phyloP scores from a whole-genome alignment of 2,329 filamentous ascomycete genomes.

The Pseudonectria buxi region DNA sequence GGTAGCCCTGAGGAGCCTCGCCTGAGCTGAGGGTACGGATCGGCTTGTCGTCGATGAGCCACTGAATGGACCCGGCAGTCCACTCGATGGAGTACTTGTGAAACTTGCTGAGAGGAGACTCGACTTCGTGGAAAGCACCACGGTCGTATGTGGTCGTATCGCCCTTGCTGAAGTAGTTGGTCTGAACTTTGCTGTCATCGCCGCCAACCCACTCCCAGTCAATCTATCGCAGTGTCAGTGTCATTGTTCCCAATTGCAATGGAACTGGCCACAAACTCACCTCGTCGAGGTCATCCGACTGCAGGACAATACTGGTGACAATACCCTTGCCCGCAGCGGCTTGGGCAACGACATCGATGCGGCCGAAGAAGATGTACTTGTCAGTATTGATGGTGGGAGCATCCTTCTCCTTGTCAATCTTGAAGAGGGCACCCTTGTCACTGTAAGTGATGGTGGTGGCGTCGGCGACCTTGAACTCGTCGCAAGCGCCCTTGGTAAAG shows the following conservation, averaged over 20 bases:
- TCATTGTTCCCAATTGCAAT: not conserved
- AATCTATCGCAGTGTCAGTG: slow-evolving; percentile 47
- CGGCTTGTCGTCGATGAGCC: slow-evolving; percentile 55
- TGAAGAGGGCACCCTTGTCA: slow-evolving; percentile 47
- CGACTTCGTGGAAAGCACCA: slow-evolving; percentile 54
- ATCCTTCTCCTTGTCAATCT: slow-evolving; percentile 61
- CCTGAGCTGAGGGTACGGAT: slow-evolving; percentile 56
- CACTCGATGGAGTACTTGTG: slow-evolving; percentile 66
- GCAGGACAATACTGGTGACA: slow-evolving; percentile 81
- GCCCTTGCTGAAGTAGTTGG: slow-evolving; percentile 78
- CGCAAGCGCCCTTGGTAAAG: slow-evolving; percentile 67
- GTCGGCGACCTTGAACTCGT: slow-evolving; percentile 39
- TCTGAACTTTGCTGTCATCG: slow-evolving; percentile 68
- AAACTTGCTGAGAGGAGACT: slow-evolving; percentile 46
- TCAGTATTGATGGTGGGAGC: slow-evolving; percentile 66
- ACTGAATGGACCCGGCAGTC: slow-evolving; percentile 56
- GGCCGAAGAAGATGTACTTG: slow-evolving; percentile 97
- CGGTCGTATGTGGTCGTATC: slow-evolving; percentile 65
- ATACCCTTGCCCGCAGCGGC: slow-evolving; percentile 76
- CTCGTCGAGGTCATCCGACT: slow-evolving; percentile 78
- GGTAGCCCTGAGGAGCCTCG: slow-evolving; percentile 52
- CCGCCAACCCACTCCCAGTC: slow-evolving; percentile 95
- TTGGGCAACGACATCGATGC: slow-evolving; percentile 71
- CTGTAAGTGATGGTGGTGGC: slow-evolving; percentile 45
- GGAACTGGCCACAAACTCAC: slow-evolving; percentile 4